These are phyloP conservation scores for Capniomyces stellatus DNA, from an alignment of 371 early-diverging fungal species.

Conservation along the genomic window DNA sequence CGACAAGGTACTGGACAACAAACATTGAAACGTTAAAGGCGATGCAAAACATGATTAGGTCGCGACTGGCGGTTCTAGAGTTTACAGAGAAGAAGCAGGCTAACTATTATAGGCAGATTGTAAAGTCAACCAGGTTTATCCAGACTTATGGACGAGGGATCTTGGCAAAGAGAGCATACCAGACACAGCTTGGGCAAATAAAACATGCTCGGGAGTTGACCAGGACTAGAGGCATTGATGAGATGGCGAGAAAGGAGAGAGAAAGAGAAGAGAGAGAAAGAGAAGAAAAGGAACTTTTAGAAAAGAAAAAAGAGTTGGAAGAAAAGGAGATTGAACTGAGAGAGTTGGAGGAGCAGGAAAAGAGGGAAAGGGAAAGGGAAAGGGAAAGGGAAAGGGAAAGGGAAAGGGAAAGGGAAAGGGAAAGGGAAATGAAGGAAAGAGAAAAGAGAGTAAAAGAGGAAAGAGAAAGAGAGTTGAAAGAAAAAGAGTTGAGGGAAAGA, in stretches of 20 bases:
- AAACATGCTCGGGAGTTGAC: not conserved
- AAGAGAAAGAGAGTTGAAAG: not conserved
- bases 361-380: not conserved
- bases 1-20: conserved; percentile 16
- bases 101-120: conserved; percentile 20
- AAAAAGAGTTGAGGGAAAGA: not conserved
- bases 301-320: conserved; percentile 7
- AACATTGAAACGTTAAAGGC: conserved; percentile 27
- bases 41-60: conserved; percentile 25
- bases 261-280: conserved; percentile 11
- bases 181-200: conserved; percentile 3
- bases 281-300: conserved; percentile 7
- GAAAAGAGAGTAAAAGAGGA: not conserved
- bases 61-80: conserved; percentile 19
- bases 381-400: not conserved
- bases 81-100: conserved; percentile 23
- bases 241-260: conserved; percentile 5
- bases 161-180: conserved; percentile 17
- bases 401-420: not conserved
- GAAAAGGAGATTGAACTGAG: conserved; percentile 15
- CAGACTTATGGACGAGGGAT: conserved; percentile 22
- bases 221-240: too few species aligned
- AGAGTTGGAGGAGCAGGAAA: not conserved
- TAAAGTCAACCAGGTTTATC: conserved; percentile 19
- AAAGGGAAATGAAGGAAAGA: not conserved